Conservation (phyloP, 2,329 filamentous ascomycete species). For the Blastomyces emzantsi region DNA sequence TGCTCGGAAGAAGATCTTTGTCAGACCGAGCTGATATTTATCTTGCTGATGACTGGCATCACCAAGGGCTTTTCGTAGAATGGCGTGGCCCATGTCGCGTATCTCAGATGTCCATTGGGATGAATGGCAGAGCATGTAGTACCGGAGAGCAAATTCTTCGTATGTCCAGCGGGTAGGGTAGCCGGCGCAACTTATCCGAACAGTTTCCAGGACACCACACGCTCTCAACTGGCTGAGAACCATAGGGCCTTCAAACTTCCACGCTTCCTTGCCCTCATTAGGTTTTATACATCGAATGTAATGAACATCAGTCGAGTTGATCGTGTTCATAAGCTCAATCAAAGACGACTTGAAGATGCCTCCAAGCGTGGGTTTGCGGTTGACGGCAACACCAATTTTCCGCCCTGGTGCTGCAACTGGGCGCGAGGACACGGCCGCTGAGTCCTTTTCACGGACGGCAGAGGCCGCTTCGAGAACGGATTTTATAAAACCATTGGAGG, state of each 20-base stretch:
- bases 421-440: constrained; percentile 58
- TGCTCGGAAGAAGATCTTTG: constrained; percentile 98
- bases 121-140: constrained; percentile 96
- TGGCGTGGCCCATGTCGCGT: constrained; percentile 84
- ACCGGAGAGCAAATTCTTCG: constrained; percentile 92
- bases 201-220: constrained; percentile 97
- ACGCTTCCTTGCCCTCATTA: constrained; percentile 91
- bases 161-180: constrained; percentile 99
- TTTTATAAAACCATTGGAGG: constrained; percentile 74
- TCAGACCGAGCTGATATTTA: constrained; percentile 95
- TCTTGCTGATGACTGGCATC: constrained; percentile 65
- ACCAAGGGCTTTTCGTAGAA: constrained; percentile 78
- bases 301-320: constrained; percentile 96
- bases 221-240: constrained; percentile 93
- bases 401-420: constrained; percentile 62
- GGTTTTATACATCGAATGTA: constrained; percentile 99
- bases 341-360: constrained; percentile 98
- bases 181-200: constrained; percentile 92
- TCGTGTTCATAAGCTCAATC: constrained; percentile 96
- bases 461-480: constrained; percentile 79
- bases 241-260: constrained; percentile 99
- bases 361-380: constrained; percentile 92
- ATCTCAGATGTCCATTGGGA: constrained; percentile 89
- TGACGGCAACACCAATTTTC: constrained; percentile 83
- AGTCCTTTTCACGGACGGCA: constrained; percentile 82